Evolutionary conservation across 192 early-diverging fungal genomes (phyloP).

Genomic region (Coemansia asiatica): DNA sequence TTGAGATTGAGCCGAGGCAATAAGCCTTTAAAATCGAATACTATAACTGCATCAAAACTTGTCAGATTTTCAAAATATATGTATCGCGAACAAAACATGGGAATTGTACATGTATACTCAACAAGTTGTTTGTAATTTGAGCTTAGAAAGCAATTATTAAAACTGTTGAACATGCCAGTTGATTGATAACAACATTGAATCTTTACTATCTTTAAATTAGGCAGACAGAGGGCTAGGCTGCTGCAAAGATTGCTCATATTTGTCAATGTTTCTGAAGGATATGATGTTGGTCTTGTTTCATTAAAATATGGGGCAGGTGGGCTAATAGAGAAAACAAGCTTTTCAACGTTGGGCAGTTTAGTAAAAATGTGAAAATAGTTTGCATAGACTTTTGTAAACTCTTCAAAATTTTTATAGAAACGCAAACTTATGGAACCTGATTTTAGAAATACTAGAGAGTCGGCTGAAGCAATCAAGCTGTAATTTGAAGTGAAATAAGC

Average conservation of each 20-base stretch:
- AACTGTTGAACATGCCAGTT: background rate
- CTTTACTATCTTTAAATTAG: too few relatives aligned
- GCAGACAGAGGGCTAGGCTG: too few relatives aligned
- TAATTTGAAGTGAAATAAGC: background rate
- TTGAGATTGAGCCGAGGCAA: background rate
- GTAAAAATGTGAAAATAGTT: background rate
- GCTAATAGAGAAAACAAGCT: background rate
- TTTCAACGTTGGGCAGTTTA: background rate
- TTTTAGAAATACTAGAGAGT: background rate
- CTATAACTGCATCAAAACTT: background rate
- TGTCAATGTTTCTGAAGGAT: too few relatives aligned
- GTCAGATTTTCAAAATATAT: background rate
- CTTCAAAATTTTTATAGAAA: background rate
- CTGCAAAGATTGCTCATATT: too few relatives aligned
- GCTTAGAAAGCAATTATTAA: background rate
- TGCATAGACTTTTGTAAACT: background rate
- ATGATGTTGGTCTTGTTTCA: background rate
- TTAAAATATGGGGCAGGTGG: background rate
- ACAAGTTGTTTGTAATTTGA: background rate
- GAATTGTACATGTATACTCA: background rate
- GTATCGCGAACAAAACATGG: background rate
- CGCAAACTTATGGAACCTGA: background rate
- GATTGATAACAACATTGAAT: too few relatives aligned
- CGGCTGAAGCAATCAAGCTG: background rate
- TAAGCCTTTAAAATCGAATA: background rate